Conservation (phyloP, 2,329 filamentous ascomycete species). For the Xenoacremonium recifei region DNA sequence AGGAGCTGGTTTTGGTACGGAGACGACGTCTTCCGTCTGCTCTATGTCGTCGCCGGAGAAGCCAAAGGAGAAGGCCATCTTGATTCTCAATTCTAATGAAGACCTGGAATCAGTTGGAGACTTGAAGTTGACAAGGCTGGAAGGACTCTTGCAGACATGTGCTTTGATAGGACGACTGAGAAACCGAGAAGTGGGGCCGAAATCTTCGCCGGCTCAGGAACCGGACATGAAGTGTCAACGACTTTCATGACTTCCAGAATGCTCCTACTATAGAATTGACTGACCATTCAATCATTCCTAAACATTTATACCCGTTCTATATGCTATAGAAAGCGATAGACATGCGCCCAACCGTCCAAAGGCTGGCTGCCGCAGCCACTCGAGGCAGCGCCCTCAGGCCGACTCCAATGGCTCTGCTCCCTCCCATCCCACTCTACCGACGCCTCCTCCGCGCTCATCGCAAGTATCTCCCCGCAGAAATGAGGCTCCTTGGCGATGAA, state of each 20-base stretch:
- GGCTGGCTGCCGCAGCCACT: slow-evolving; percentile 37
- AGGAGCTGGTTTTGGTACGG: slow-evolving; percentile 16
- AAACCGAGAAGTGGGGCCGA: slow-evolving; percentile 27
- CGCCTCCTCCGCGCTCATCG: slow-evolving; percentile 84
- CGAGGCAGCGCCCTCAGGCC: slow-evolving; percentile 34
- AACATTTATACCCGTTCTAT: too few relatives aligned
- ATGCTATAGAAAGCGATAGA: background rate
- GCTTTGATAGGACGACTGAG: too few relatives aligned
- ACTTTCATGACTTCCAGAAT: too few relatives aligned
- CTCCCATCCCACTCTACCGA: slow-evolving; percentile 86
- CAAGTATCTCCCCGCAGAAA: slow-evolving; percentile 69
- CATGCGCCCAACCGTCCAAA: slow-evolving; percentile 28
- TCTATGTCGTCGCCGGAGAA: slow-evolving; percentile 63
- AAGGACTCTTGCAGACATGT: too few relatives aligned
- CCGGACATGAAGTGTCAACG: background rate
- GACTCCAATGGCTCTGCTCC: slow-evolving; percentile 66
- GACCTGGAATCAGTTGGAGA: too few relatives aligned
- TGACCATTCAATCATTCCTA: too few relatives aligned
- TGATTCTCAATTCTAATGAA: too few relatives aligned
- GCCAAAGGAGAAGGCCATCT: slow-evolving; percentile 57
- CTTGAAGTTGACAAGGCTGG: too few relatives aligned
- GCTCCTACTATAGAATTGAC: too few relatives aligned
- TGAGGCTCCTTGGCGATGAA: slow-evolving; percentile 82
- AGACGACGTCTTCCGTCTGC: slow-evolving; percentile 19
- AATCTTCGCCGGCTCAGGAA: slow-evolving; percentile 1